Conservation (phyloP, 179 eudicot species). For the Nepenthes alata region DNA sequence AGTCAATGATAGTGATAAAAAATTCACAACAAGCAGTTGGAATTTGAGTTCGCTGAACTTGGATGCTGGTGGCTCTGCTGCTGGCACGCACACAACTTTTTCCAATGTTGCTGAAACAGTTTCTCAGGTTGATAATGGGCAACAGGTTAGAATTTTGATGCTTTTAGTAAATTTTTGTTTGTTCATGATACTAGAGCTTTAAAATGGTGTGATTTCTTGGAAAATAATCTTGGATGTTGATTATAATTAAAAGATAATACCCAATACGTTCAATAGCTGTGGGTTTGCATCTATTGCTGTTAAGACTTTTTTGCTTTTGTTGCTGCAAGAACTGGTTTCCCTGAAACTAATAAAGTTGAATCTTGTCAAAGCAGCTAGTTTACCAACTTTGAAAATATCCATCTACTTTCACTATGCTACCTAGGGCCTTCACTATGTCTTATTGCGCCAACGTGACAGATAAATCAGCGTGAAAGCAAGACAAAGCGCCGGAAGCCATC, state of each 20-base stretch:
- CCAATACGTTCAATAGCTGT: background rate
- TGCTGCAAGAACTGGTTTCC: too few species aligned
- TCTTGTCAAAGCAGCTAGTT: too few species aligned
- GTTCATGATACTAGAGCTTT: background rate
- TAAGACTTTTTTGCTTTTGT: too few species aligned
- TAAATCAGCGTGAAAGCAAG: conserved; percentile 25
- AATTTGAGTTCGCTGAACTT: conserved; percentile 25
- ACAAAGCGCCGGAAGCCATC: conserved; percentile 26
- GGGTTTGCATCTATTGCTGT: background rate
- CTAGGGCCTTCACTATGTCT: background rate
- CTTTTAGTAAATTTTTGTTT: background rate
- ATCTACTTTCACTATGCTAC: background rate
- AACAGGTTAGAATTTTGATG: conserved; percentile 15
- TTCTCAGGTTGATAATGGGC: conserved; percentile 22
- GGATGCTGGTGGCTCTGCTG: conserved; percentile 16
- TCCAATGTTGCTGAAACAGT: conserved; percentile 13
- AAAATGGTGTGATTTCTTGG: background rate
- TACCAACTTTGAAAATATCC: background rate
- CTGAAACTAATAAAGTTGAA: too few species aligned
- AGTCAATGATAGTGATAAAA: conserved; percentile 14
- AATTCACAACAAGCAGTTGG: conserved; percentile 15
- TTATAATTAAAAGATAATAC: too few species aligned
- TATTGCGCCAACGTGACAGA: conserved; percentile 18
- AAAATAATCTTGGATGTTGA: too few species aligned
- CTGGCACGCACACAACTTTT: conserved; percentile 13